phyloP scores from a whole-genome alignment of 2,329 filamentous ascomycete species.

The Diplodia seriata region DNA sequence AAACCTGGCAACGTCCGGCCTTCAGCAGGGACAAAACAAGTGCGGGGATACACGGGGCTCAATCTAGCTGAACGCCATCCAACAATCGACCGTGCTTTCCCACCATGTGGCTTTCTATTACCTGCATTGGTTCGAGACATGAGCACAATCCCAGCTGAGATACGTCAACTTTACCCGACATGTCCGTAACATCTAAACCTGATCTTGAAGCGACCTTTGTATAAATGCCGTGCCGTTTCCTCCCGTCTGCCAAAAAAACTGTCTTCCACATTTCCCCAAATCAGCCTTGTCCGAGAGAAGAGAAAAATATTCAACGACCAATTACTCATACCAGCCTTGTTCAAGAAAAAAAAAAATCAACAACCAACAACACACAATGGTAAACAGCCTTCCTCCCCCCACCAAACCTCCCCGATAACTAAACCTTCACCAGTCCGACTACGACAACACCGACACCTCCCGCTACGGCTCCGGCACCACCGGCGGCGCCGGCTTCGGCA shows the following conservation, averaged over 20 bases:
- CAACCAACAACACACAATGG: slow-evolving; percentile 13
- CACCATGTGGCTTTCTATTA: slow-evolving; percentile 13
- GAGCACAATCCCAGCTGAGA: slow-evolving; percentile 10
- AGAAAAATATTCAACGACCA: not conserved
- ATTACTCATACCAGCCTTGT: not conserved
- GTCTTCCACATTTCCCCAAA: not conserved
- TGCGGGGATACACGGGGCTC: slow-evolving; percentile 24
- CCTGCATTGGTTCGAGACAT: slow-evolving; percentile 1
- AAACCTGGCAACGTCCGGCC: slow-evolving; percentile 10
- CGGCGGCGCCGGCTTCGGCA: too few relatives aligned
- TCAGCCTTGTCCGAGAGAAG: not conserved
- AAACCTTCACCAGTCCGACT: slow-evolving; percentile 2
- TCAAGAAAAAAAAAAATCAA: not conserved
- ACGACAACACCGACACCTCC: slow-evolving; percentile 34
- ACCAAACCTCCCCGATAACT: not conserved
- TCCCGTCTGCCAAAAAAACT: not conserved
- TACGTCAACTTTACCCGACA: slow-evolving; percentile 1
- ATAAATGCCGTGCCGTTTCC: not conserved
- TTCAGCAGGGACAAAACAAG: slow-evolving; percentile 4
- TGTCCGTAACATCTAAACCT: not conserved
- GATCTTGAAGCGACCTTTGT: not conserved
- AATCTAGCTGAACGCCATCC: slow-evolving; percentile 18
- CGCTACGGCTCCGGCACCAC: slow-evolving; percentile 44
- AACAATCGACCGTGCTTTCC: slow-evolving; percentile 5
- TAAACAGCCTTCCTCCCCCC: not conserved